Evolutionary conservation across 148 eudicot species (phyloP).

Genomic region (Rhododendron kiyosumense): DNA sequence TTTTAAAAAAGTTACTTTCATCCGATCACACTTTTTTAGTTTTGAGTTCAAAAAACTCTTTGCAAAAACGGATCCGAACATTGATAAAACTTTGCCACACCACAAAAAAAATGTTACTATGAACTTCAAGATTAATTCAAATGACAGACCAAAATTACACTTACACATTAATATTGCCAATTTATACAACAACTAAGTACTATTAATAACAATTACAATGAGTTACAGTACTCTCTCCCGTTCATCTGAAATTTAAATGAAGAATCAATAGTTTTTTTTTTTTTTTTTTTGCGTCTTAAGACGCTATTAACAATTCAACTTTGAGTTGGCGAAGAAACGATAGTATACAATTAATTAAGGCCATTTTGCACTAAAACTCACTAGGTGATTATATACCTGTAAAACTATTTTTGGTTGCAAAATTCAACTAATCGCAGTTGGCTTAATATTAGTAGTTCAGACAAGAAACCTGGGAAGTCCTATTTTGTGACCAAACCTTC

Average conservation of each 20-base stretch:
- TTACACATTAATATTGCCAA: neutral
- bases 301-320: neutral
- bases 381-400: neutral
- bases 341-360: neutral
- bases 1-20: too few species aligned
- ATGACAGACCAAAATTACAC: neutral
- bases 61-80: too few species aligned
- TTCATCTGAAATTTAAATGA: neutral
- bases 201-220: neutral
- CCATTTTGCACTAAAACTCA: neutral
- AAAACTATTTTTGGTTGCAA: neutral
- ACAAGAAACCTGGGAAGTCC: slow-evolving; percentile 70
- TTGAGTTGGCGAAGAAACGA: neutral
- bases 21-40: too few species aligned
- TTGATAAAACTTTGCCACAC: neutral
- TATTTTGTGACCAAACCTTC: slow-evolving; percentile 53
- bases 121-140: neutral
- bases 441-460: slow-evolving; percentile 7
- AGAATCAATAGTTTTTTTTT: neutral
- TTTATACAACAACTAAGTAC: neutral
- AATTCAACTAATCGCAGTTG: neutral
- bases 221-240: neutral
- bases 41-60: too few species aligned
- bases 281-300: neutral
- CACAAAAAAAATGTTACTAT: neutral